Percentiles rank a stretch among this genome's conserved stretches.
Evolutionary conservation across 2,329 filamentous ascomycete genomes (phyloP).

Genomic region (Nannizziopsis arthrosporioides): DNA sequence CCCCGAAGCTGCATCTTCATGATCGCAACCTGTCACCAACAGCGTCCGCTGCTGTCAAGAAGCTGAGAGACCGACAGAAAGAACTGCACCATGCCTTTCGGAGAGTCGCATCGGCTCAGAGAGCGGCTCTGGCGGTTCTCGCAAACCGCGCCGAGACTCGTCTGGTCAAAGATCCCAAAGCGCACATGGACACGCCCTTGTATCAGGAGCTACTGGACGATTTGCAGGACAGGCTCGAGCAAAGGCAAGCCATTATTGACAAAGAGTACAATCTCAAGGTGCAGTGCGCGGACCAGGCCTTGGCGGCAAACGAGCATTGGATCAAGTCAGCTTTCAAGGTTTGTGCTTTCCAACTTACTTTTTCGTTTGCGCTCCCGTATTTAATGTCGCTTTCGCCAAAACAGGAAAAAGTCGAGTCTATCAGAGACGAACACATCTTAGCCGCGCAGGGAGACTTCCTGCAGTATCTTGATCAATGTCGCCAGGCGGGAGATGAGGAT

Average conservation of each 20-base stretch:
- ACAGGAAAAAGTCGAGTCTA: constrained; percentile 21
- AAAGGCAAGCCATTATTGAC: constrained; percentile 22
- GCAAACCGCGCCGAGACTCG: constrained; percentile 30
- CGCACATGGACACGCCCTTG: constrained; percentile 31
- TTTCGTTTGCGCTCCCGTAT: constrained; percentile 1
- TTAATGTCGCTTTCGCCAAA: neutral
- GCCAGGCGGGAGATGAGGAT: constrained; percentile 32
- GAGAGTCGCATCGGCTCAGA: constrained; percentile 32
- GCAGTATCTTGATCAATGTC: constrained; percentile 29
- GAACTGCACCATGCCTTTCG: constrained; percentile 34
- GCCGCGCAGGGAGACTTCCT: constrained; percentile 33
- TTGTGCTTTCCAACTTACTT: constrained; percentile 11
- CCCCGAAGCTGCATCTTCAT: constrained; percentile 18
- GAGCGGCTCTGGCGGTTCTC: constrained; percentile 30
- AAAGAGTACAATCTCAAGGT: constrained; percentile 27
- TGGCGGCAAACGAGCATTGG: constrained; percentile 24
- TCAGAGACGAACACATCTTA: constrained; percentile 29
- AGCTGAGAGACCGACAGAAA: constrained; percentile 32
- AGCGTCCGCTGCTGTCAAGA: constrained; percentile 27
- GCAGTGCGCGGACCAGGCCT: constrained; percentile 22
- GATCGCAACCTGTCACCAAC: constrained; percentile 26
- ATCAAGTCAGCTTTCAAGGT: constrained; percentile 27
- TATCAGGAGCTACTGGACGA: constrained; percentile 27
- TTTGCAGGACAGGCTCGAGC: constrained; percentile 22
- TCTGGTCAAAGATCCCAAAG: constrained; percentile 31